These are phyloP conservation scores for Penicillium egyptiacum DNA, from an alignment of 495 filamentous ascomycete species.

Conservation along the genomic window DNA sequence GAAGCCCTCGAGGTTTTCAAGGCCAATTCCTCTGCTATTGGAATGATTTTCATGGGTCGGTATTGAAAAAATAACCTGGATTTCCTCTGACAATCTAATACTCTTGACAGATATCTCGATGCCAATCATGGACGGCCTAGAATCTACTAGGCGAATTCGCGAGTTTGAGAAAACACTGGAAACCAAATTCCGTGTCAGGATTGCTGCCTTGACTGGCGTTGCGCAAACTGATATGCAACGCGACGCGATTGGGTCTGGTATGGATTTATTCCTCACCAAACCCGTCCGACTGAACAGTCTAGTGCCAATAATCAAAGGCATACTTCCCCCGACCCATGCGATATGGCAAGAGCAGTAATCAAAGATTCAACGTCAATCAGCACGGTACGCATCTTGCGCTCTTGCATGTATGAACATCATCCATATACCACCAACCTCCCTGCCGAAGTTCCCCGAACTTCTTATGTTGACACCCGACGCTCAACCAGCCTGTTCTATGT, in stretches of 20 bases:
- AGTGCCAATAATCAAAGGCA: slow-evolving; percentile 18
- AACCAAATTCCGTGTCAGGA: slow-evolving; percentile 14
- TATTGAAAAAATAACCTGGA: neutral
- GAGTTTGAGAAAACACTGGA: slow-evolving; percentile 34
- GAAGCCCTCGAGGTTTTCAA: slow-evolving; percentile 51
- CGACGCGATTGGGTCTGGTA: slow-evolving; percentile 34
- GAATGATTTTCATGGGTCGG: slow-evolving; percentile 53
- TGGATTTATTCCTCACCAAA: slow-evolving; percentile 42
- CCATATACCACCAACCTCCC: neutral
- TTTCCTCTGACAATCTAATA: neutral
- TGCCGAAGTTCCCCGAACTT: neutral
- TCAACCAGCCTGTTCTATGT: neutral
- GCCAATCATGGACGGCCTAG: slow-evolving; percentile 59
- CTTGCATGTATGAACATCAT: neutral
- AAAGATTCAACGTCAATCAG: no score
- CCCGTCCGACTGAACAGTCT: slow-evolving; percentile 25
- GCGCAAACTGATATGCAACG: slow-evolving; percentile 30
- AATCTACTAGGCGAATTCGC: slow-evolving; percentile 50
- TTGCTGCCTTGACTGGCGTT: slow-evolving; percentile 39
- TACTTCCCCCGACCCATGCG: slow-evolving; percentile 3
- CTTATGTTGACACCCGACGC: neutral
- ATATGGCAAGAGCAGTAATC: slow-evolving; percentile 2
- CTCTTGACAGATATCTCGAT: slow-evolving; percentile 50
- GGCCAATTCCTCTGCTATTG: slow-evolving; percentile 29
- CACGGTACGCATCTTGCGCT: neutral